Percentiles rank a stretch among this genome's conserved stretches.
Conservation (phyloP, 768 basidiomycete genomes). For the Hericium rajendrae region DNA sequence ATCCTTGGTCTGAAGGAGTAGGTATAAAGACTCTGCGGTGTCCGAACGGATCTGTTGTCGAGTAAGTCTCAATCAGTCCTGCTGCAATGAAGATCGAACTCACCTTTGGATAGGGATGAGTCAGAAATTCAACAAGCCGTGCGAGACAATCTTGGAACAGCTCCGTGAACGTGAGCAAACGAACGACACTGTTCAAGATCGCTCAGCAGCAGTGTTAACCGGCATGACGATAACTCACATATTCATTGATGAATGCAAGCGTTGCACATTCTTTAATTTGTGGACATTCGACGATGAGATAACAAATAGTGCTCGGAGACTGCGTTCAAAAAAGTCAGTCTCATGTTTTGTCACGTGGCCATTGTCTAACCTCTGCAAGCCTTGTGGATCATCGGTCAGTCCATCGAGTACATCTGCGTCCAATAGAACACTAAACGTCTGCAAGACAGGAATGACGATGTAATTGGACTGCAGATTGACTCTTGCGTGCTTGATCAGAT, state of each 20-base stretch:
- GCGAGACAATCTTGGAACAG: slow-evolving; percentile 36
- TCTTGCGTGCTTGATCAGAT: slow-evolving; percentile 48
- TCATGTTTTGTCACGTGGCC: neutral
- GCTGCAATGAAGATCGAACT: slow-evolving; percentile 16
- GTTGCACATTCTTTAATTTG: slow-evolving; percentile 72
- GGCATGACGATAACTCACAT: slow-evolving; percentile 41
- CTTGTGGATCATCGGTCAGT: slow-evolving; percentile 36
- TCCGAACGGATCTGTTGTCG: slow-evolving; percentile 60
- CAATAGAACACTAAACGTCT: slow-evolving; percentile 64
- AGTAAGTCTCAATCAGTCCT: slow-evolving; percentile 6
- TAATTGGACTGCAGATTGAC: slow-evolving; percentile 52
- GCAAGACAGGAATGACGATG: slow-evolving; percentile 74
- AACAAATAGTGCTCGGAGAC: slow-evolving; percentile 43
- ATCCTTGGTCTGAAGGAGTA: slow-evolving; percentile 64
- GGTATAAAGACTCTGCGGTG: slow-evolving; percentile 77
- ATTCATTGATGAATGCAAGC: slow-evolving; percentile 77
- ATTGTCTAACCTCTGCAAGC: slow-evolving; percentile 40
- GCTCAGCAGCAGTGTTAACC: neutral
- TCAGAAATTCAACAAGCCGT: slow-evolving; percentile 51
- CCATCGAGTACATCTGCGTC: slow-evolving; percentile 52
- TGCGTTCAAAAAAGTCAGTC: slow-evolving; percentile 18
- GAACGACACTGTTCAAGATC: slow-evolving; percentile 42
- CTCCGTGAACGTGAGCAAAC: slow-evolving; percentile 45
- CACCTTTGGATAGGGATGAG: slow-evolving; percentile 77
- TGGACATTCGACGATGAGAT: slow-evolving; percentile 53